A percentile compares a stretch with the other conserved stretches of the same genome.
Conservation (phyloP, 371 early-diverging fungal species). For the Lichtheimia ramosa region DNA sequence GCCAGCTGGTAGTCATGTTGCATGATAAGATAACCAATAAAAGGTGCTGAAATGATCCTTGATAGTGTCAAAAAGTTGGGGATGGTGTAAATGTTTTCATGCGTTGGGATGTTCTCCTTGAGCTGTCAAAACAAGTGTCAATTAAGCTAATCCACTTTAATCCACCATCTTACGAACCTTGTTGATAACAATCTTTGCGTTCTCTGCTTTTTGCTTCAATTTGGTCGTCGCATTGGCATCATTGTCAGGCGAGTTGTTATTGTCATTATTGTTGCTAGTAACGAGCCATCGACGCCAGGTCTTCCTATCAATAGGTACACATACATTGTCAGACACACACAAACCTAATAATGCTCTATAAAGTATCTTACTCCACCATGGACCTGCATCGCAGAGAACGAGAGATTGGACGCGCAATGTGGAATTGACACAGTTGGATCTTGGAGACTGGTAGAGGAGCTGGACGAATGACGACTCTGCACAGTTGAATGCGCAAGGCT, state of each 20-base stretch:
- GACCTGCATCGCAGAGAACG: background rate
- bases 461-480: background rate
- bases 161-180: constrained; percentile 14
- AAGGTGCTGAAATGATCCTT: constrained; percentile 77
- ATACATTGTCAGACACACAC: background rate
- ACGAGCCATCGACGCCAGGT: background rate
- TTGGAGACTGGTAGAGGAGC: background rate
- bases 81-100: constrained; percentile 86
- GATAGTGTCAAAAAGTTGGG: constrained; percentile 86
- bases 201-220: constrained; percentile 31
- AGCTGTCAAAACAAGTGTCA: constrained; percentile 14
- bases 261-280: background rate
- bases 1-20: constrained; percentile 71
- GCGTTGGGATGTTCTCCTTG: constrained; percentile 27
- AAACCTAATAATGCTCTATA: background rate
- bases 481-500: constrained; percentile 2
- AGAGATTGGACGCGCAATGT: constrained; percentile 1
- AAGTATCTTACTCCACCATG: background rate
- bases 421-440: background rate
- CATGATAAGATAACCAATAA: constrained; percentile 86
- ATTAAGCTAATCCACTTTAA: background rate
- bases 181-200: constrained; percentile 40
- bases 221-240: background rate
- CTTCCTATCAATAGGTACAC: background rate
- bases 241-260: constrained; percentile 1